Evolutionary conservation across 2,329 filamentous ascomycete species (phyloP).

Genomic region (Penicillium olsonii): DNA sequence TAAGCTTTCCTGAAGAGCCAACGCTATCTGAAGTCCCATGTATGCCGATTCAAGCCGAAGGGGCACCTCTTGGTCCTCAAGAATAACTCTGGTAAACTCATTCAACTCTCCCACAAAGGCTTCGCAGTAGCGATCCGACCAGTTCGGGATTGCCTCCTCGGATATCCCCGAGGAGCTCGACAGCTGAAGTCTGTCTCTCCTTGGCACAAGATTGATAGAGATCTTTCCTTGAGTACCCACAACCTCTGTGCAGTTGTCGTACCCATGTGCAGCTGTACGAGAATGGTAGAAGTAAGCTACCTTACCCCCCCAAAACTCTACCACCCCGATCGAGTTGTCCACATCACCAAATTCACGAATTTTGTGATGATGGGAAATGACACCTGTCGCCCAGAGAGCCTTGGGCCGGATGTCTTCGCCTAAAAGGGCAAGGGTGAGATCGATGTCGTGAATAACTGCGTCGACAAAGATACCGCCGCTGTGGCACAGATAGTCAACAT

Average conservation of each 20-base stretch:
- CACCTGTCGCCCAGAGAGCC: slow-evolving; percentile 57
- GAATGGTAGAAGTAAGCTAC: slow-evolving; percentile 66
- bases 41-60: slow-evolving; percentile 61
- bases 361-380: slow-evolving; percentile 61
- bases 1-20: slow-evolving; percentile 60
- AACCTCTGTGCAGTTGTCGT: slow-evolving; percentile 68
- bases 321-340: slow-evolving; percentile 64
- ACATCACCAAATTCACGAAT: slow-evolving; percentile 60
- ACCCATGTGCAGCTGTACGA: slow-evolving; percentile 68
- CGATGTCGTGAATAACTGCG: slow-evolving; percentile 71
- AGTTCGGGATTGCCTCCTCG: slow-evolving; percentile 62
- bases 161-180: slow-evolving; percentile 59
- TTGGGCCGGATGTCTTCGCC: slow-evolving; percentile 57
- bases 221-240: slow-evolving; percentile 68
- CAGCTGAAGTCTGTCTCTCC: slow-evolving; percentile 57
- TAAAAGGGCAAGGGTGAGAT: slow-evolving; percentile 66
- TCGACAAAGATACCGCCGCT: slow-evolving; percentile 71
- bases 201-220: slow-evolving; percentile 62
- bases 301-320: slow-evolving; percentile 65
- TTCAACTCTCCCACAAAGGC: slow-evolving; percentile 67
- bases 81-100: slow-evolving; percentile 61
- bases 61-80: slow-evolving; percentile 59
- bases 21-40: slow-evolving; percentile 59
- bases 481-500: slow-evolving; percentile 66
- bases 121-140: slow-evolving; percentile 65